These are phyloP conservation scores for Diaporthe batatas DNA, from an alignment of 2,329 filamentous ascomycete genomes.

Conservation along the genomic window DNA sequence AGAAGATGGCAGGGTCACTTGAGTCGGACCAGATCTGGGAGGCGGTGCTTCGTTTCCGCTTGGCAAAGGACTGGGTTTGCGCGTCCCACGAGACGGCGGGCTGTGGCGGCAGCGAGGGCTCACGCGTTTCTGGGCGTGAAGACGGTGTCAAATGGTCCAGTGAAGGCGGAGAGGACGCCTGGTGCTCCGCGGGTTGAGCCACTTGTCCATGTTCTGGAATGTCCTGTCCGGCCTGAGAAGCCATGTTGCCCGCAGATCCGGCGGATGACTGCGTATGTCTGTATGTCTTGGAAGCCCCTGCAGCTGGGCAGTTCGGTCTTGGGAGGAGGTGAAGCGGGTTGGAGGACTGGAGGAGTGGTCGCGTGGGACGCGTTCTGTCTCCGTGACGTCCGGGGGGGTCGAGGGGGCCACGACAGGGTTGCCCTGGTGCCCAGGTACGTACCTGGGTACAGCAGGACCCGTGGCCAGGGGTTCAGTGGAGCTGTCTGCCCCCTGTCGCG, in stretches of 20 bases:
- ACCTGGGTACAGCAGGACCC: not conserved
- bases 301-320: conserved; percentile 17
- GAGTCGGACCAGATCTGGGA: conserved; percentile 67
- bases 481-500: not conserved
- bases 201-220: not conserved
- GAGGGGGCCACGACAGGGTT: conserved; percentile 11
- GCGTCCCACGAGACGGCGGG: conserved; percentile 56
- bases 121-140: conserved; percentile 51
- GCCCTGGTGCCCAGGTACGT: not conserved
- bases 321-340: not conserved
- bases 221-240: not conserved
- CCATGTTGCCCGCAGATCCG: conserved; percentile 5
- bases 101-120: conserved; percentile 57
- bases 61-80: conserved; percentile 55
- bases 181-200: not conserved
- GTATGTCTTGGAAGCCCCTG: conserved; percentile 6
- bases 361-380: conserved; percentile 22
- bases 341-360: not conserved
- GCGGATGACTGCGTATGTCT: not conserved
- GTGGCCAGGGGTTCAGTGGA: conserved; percentile 15
- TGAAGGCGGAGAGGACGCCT: not conserved
- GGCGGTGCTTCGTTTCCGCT: conserved; percentile 55
- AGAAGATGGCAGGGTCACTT: conserved; percentile 79
- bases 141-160: conserved; percentile 16
- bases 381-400: not conserved